Base-by-base conservation (phyloP, 2,329 filamentous ascomycete species). In the Fusarium citri region DNA sequence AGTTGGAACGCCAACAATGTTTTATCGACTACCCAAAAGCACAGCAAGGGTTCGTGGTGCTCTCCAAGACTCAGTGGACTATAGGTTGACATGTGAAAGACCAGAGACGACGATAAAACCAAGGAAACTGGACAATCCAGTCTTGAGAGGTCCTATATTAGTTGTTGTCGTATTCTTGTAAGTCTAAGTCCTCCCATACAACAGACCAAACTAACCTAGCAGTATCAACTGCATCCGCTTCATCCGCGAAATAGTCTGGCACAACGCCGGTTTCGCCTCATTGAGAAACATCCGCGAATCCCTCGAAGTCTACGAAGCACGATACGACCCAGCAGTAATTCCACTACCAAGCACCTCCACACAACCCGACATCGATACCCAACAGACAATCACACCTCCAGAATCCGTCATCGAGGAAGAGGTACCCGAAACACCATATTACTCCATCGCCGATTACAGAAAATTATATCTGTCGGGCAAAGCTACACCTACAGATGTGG, bases 241-340 rank as follows among this genome's bases (percentile, higher is more conserved):
- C 28, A 50, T 74, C 18, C 71, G 71, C 3, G 57, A 71, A 37
- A 11, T 54, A 11, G 72, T 67, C 15, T 92, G 89, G 88, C 80
- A 80, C 51, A 89, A 90, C 77, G 89, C 89, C 25, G 88, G 89
- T 28, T 92, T 93, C 74, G 81, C 79, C 41, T 79, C 81, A 8
- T 80, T 92, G 26, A 86, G 87, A 45, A 80, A 84, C 22, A 83
- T 89, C 49, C 80, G 82, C 23, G 78, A 84, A 25, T 80, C 76
- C 10, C 76, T 93, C 23, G 81, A 87, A 49, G 80, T 86, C 46
- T 87, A 80, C 54, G 83, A 83, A 62, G 82, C 82, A 3, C 78
- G 81, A 49, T 85, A 81, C 61, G 83, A 84, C 30, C 83, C 84
- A 2, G 80, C 82, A 11, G 78, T 86, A 8, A 74, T 85, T 3